Evolutionary conservation across 805 yeast species (phyloP), one percentile per base, ranked within the genome.

Genomic region (Kluyveromyces wickerhamii): DNA sequence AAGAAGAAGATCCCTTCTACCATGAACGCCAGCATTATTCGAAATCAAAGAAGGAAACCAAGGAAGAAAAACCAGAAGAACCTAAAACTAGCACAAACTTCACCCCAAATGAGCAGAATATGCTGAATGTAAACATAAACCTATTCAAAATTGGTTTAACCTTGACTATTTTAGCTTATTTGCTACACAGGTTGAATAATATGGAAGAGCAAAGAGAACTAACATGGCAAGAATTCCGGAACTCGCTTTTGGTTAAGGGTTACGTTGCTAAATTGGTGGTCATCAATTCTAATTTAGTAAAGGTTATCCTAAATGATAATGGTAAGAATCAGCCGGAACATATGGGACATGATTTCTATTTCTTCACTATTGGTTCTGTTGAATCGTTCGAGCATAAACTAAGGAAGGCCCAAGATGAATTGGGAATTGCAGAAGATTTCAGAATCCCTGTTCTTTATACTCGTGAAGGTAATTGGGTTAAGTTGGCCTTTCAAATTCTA

Each of bases 181-280:
- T 52, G 2, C 33, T 63, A 23, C 55, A 54, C 32, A 41, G 54
- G 25, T 47, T 60, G 13, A 47, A 59, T 16, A 47, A 49, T 7
- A 39, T 50, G 14, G 63, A 54, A 22, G 56, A 57, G n/a, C 48
- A 55, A 5, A 59, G 61, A 36, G 87, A 84, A 51, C 67, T 89
- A 39, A 77, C 96, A 2, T 92, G 87, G 80, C 97, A 92, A 63
- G 95, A 89, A 52, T 89, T 92, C 63, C 72, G 85, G 27, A 66
- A 78, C 4, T 68, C 77, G 30, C 79, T 78, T 49, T 66, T 92
- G 40, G 83, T 80, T 42, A 82, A 77, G 48, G 87, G 87, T 4
- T 67, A 75, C 27, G 99, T 92, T 10, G 69, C 76, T 30, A 74
- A 72, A 43, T 65, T 92, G 34, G 60, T 76, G 13, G 88, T 92